Base-by-base conservation (phyloP, 1,284 basidiomycete genomes). In the Mrakiaceae sp. region DNA sequence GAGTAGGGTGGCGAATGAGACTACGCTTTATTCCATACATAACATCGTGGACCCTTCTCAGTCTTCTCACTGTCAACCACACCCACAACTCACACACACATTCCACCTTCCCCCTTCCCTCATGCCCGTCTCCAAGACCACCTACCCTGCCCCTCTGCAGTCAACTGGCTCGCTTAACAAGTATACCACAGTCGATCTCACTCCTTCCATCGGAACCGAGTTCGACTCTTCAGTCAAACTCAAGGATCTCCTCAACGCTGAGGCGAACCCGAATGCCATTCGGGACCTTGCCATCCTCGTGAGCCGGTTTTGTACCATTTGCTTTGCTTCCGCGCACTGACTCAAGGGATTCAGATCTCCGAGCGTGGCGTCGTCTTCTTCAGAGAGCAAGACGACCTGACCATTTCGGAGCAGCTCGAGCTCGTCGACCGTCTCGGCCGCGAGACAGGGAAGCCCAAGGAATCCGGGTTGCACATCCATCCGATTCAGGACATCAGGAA, bases 301-400 rank as follows among this genome's bases (percentile, higher is more conserved):
- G 27, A 27, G 27, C 27, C 27, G 27, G 27, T 27, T 27, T 27
- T 27, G 27, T 27, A 27, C 27, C 27, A 2, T 27, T 27, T 27
- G 27, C 27, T 27, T 27, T 27, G 27, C 27, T 27, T 27, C 27
- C 27, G 27, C 27, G 27, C 27, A 27, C 27, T 27, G 27, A 27
- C 2, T 27, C 27, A 27, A 27, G 27, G 27, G 27, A 27, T 27
- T 27, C 27, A 27, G 27, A 27, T 87, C 64, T 83, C 85, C 2
- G 81, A 85, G 66, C 83, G 86, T 51, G 85, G 85, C 10, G 86
- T 87, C 58, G 84, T 85, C 43, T 87, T 87, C 76, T 86, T 88
- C 80, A 79, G 81, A 27, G 76, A 80, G 43, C 86, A 84, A 68
- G 27, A 27, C 27, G 76, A 79, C 53, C 67, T 83, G 60, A 75